Base-by-base conservation (phyloP, 805 yeast genomes). In the Priceomyces carsonii region DNA sequence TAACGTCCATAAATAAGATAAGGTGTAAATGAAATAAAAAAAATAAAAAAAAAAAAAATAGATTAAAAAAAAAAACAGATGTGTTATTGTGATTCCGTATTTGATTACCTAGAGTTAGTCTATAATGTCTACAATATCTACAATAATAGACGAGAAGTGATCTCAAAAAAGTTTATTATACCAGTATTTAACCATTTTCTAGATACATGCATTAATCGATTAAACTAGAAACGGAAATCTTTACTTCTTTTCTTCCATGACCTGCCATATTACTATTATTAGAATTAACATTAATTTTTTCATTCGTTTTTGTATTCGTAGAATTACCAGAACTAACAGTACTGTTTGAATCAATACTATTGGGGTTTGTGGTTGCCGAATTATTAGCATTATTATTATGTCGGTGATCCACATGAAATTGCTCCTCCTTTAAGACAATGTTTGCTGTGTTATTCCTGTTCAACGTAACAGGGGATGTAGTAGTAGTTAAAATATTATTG, bases 181-280 rank as follows among this genome's bases (percentile, higher is more conserved):
- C 8, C 14, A 12, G 14, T 23, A 23, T 12, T 23, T 23, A 23
- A 23, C n/a, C n/a, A 23, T 23, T 23, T 23, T 13, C 14, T 23
- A 7, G 14, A 12, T 21, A 8, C 21, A 20, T 20, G 33, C 33
- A 29, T 44, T 40, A 62, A 40, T 61, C 65, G 32, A 63, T 54
- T 33, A 63, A 50, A 33, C 63, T 57, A 9, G 61, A 52, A 1
- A 63, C 67, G 4, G 63, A 53, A 26, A 63, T 63, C 40, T 63
- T 63, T 16, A 9, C 33, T 58, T 48, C 33, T 39, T 16, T 23
- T 26, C 26, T 40, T 23, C 14, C 14, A 7, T 13, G 14, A 23
- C 26, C 26, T 6, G 26, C 26, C 21, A 23, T 15, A 23, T 7
- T 23, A 6, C 26, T 15, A 23, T 23, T 23, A 15, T 15, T 19